Conservation (phyloP, 805 yeast genomes). For the Maudiozyma barnettii region DNA sequence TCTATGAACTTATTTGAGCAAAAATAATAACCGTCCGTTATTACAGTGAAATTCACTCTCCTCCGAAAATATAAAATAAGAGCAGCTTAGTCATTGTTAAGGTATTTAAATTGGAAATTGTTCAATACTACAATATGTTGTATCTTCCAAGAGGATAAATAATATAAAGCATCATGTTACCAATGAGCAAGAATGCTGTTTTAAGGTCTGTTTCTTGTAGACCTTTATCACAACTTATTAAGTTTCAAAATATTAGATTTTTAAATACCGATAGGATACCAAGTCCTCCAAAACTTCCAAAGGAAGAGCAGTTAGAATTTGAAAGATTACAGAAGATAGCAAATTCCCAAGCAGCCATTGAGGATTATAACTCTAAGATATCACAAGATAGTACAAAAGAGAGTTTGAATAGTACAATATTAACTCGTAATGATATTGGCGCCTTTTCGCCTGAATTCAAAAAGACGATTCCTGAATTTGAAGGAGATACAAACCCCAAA, state of each 20-base stretch:
- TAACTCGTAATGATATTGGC: conserved; percentile 46
- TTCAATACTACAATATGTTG: no score
- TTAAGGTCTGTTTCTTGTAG: neutral
- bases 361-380: conserved; percentile 51
- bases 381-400: conserved; percentile 23
- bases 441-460: conserved; percentile 58
- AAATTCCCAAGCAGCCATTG: conserved; percentile 65
- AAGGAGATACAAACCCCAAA: conserved; percentile 83
- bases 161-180: no score
- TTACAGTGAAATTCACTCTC: no score
- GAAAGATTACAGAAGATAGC: conserved; percentile 79
- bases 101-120: no score
- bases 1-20: no score
- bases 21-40: no score
- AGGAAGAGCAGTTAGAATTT: conserved; percentile 57
- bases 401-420: conserved; percentile 28
- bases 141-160: no score
- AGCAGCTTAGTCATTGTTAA: no score
- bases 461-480: conserved; percentile 86
- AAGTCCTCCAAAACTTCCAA: conserved; percentile 28
- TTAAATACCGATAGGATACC: conserved; percentile 18
- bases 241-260: conserved; percentile 1
- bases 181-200: neutral
- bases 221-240: neutral
- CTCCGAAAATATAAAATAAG: no score